Conservation (phyloP, 192 early-diverging fungal species). For the Backusella westeae region DNA sequence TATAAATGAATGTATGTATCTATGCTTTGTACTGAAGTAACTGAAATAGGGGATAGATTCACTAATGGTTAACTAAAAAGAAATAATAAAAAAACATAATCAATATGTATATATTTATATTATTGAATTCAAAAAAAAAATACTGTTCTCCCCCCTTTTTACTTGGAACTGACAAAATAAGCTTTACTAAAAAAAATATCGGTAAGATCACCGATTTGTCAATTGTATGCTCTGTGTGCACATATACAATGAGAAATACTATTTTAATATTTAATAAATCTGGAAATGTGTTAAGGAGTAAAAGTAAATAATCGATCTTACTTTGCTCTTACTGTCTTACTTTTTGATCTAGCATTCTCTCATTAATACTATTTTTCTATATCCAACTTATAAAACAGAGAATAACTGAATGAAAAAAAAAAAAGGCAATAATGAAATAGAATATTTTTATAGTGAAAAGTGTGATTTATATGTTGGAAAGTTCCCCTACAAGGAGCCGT, state of each 20-base stretch:
- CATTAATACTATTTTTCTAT: background rate
- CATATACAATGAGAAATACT: background rate
- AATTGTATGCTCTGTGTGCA: background rate
- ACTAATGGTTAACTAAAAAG: background rate
- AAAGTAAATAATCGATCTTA: background rate
- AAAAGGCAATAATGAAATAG: background rate
- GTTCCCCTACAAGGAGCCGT: background rate
- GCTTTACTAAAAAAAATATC: background rate
- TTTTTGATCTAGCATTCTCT: background rate
- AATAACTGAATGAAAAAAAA: background rate
- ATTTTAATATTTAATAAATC: slow-evolving; percentile 4
- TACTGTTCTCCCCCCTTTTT: background rate
- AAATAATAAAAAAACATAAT: background rate
- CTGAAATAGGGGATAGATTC: background rate
- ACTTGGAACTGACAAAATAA: background rate
- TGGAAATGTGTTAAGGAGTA: slow-evolving; percentile 1
- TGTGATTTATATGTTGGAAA: background rate
- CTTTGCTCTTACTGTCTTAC: background rate
- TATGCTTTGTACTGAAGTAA: background rate
- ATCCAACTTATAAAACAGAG: background rate
- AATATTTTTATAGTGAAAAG: too few species aligned
- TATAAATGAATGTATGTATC: background rate
- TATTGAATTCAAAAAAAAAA: background rate
- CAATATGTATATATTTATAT: background rate
- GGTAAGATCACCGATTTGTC: background rate